Percentiles rank a stretch among this genome's conserved stretches.
Evolutionary conservation across 352 stramenopile species (phyloP).

Genomic region (Phytophthora idaei): DNA sequence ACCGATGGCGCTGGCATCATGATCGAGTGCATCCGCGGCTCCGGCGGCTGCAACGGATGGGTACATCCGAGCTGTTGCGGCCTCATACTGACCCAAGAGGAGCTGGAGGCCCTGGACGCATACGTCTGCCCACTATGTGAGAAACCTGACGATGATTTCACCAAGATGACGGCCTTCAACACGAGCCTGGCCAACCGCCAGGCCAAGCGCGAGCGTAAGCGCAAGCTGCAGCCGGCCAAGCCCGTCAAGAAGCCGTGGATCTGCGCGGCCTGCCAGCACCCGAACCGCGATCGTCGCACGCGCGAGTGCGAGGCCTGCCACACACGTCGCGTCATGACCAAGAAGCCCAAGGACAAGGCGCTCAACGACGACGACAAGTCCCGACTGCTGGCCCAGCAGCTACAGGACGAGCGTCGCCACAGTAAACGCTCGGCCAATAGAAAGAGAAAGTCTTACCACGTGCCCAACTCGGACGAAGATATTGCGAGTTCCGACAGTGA

Average conservation of each 20-base stretch:
- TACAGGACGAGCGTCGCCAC: conserved; percentile 49
- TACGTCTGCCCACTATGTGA: conserved; percentile 90
- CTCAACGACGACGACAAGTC: conserved; percentile 36
- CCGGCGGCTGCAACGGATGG: conserved; percentile 91
- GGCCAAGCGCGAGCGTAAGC: conserved; percentile 53
- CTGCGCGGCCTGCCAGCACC: conserved; percentile 50
- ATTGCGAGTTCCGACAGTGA: conserved; percentile 50
- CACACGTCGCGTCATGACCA: conserved; percentile 33
- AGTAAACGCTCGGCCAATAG: conserved; percentile 71
- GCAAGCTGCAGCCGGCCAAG: conserved; percentile 35
- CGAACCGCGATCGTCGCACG: conserved; percentile 47
- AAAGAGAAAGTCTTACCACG: conserved; percentile 78
- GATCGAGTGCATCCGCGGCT: conserved; percentile 93
- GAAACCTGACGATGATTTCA: conserved; percentile 68
- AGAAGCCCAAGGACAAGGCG: conserved; percentile 28
- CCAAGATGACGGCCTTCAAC: conserved; percentile 68
- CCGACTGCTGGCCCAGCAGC: conserved; percentile 17
- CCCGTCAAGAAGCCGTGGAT: conserved; percentile 42
- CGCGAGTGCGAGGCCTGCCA: conserved; percentile 55
- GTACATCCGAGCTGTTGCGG: conserved; percentile 90
- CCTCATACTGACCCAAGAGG: conserved; percentile 83
- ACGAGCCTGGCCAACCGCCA: conserved; percentile 75
- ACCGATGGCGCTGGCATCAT: conserved; percentile 88
- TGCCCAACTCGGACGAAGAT: conserved; percentile 85
- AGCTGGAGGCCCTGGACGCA: conserved; percentile 83